Conservation (phyloP, 257 asterid genomes). For the Anisodus tanguticus region DNA sequence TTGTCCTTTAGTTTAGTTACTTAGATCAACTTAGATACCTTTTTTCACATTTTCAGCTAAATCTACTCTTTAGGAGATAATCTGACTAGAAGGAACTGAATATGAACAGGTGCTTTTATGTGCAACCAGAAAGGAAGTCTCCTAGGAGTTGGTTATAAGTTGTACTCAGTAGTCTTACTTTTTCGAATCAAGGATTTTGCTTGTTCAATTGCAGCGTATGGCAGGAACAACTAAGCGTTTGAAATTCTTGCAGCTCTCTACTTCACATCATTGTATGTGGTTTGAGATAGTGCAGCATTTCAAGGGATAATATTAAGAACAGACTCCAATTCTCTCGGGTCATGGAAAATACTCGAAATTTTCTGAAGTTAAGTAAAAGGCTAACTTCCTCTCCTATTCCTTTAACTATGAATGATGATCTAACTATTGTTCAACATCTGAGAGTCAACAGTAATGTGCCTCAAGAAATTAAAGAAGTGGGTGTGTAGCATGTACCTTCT, state of each 20-base stretch:
- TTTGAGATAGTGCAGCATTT: background rate
- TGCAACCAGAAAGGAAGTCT: background rate
- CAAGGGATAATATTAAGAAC: background rate
- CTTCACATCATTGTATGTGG: conserved; percentile 9
- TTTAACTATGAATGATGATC: conserved; percentile 8
- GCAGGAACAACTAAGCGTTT: background rate
- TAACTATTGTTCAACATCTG: background rate
- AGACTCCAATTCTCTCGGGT: background rate
- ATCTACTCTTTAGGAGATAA: background rate
- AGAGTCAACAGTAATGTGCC: background rate
- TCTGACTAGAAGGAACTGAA: background rate
- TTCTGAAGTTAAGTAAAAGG: background rate
- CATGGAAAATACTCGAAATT: background rate
- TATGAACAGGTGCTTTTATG: conserved; percentile 4
- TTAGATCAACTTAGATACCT: too few relatives aligned
- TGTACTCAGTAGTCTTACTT: background rate
- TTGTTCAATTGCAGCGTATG: background rate
- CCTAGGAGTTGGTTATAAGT: background rate
- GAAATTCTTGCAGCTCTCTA: conserved; percentile 4
- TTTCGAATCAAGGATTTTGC: conserved; percentile 9
- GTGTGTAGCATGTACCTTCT: conserved; percentile 52
- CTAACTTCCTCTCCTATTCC: background rate
- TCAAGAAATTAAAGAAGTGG: background rate
- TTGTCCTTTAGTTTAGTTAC: too few relatives aligned
- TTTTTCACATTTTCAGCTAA: too few relatives aligned